Percentiles rank a stretch among this genome's conserved stretches.
Conservation (phyloP, 2,329 filamentous ascomycete genomes). For the Pseudogymnoascus sp. region DNA sequence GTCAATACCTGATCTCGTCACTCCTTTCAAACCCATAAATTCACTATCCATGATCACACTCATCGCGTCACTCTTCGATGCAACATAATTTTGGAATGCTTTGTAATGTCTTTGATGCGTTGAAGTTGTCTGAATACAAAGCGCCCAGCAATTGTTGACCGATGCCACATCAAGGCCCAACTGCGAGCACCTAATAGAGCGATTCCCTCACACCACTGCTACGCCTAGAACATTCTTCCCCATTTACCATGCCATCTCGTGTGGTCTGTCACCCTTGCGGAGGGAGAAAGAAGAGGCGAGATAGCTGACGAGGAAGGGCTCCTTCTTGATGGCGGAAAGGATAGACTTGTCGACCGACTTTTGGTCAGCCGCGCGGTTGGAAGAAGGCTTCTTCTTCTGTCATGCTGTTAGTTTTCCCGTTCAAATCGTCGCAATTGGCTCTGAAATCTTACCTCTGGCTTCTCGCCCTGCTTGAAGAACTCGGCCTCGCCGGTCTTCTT, state of each 20-base stretch:
- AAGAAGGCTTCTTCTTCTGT: conserved; percentile 95
- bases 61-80: conserved; percentile 2
- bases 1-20: conserved; percentile 6
- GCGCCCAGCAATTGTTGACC: conserved; percentile 9
- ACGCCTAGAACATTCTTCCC: conserved; percentile 22
- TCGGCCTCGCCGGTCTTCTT: conserved; percentile 96
- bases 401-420: conserved; percentile 19
- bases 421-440: conserved; percentile 3
- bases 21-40: conserved; percentile 5
- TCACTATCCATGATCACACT: conserved; percentile 7
- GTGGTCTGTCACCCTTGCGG: conserved; percentile 98
- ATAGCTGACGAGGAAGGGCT: conserved; percentile 88
- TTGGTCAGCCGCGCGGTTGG: conserved; percentile 90
- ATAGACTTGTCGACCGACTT: conserved; percentile 97
- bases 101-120: conserved; percentile 11
- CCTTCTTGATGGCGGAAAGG: conserved; percentile 96
- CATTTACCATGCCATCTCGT: conserved; percentile 98
- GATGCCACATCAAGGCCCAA: conserved; percentile 9
- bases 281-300: conserved; percentile 94
- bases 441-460: conserved; percentile 70
- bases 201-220: conserved; percentile 15
- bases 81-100: conserved; percentile 8
- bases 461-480: conserved; percentile 99
- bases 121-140: conserved; percentile 11
- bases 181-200: conserved; percentile 8